Evolutionary conservation across 2,329 filamentous ascomycete species (phyloP).

Genomic region (Sclerotinia nivalis): DNA sequence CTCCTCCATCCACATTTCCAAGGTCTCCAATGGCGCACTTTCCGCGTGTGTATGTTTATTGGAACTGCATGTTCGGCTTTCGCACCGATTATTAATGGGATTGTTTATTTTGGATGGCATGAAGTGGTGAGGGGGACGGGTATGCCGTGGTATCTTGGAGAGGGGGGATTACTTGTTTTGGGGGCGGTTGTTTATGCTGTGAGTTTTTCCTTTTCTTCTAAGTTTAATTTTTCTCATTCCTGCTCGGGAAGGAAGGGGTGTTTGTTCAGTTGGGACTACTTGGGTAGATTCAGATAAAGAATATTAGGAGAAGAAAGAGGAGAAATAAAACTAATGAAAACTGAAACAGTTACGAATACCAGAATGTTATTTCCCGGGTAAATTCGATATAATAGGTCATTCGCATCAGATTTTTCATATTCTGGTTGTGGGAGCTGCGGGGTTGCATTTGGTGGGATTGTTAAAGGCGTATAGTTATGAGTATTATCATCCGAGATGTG

Average conservation of each 20-base stretch:
- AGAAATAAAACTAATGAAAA: neutral
- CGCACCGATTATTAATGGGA: constrained; percentile 19
- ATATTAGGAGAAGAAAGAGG: neutral
- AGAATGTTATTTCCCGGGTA: constrained; percentile 28
- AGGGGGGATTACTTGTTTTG: constrained; percentile 27
- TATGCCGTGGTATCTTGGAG: constrained; percentile 29
- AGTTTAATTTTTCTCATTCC: no score
- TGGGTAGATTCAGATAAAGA: no score
- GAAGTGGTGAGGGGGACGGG: constrained; percentile 23
- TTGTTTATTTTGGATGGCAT: constrained; percentile 20
- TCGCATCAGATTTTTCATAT: constrained; percentile 37
- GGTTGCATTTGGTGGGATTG: constrained; percentile 22
- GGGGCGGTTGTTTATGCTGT: constrained; percentile 24
- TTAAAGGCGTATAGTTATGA: constrained; percentile 19
- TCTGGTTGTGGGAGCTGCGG: constrained; percentile 26
- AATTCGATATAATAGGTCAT: constrained; percentile 33
- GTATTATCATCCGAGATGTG: constrained; percentile 20
- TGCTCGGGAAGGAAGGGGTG: neutral
- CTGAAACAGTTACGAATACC: constrained; percentile 27
- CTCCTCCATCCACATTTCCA: constrained; percentile 21
- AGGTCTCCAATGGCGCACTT: constrained; percentile 13
- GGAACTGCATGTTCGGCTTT: constrained; percentile 14
- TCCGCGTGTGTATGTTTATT: constrained; percentile 14
- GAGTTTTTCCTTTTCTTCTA: neutral
- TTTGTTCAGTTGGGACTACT: no score